phyloP scores from a whole-genome alignment of 176 grass and related monocot genomes.

The Cenchrus purpureus region DNA sequence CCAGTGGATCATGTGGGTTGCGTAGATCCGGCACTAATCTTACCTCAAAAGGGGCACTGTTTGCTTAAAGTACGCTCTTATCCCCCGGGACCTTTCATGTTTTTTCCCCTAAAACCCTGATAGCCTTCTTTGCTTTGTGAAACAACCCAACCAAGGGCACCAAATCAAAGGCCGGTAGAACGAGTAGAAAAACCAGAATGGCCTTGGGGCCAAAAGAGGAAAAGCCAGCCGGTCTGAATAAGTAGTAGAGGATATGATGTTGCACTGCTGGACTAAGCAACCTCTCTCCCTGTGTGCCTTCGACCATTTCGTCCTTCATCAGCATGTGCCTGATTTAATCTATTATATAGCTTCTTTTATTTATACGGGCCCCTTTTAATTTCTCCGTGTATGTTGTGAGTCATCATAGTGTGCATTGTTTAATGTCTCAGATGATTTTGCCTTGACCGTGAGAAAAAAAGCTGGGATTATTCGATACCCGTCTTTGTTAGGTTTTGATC shows the following conservation, averaged over 20 bases:
- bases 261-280: constrained; percentile 56
- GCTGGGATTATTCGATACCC: neutral
- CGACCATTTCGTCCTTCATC: neutral
- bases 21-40: constrained; percentile 86
- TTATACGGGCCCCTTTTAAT: neutral
- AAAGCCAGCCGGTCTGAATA: constrained; percentile 18
- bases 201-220: constrained; percentile 29
- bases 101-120: constrained; percentile 40
- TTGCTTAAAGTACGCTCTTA: constrained; percentile 52
- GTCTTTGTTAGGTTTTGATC: neutral
- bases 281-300: neutral
- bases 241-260: neutral
- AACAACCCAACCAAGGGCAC: constrained; percentile 21
- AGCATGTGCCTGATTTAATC: constrained; percentile 33
- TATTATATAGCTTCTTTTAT: neutral
- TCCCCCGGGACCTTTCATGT: neutral
- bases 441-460: constrained; percentile 28
- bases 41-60: constrained; percentile 58
- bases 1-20: constrained; percentile 67
- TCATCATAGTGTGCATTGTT: constrained; percentile 4
- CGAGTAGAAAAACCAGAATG: constrained; percentile 15
- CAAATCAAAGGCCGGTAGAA: constrained; percentile 5
- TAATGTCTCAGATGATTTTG: constrained; percentile 37
- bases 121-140: constrained; percentile 41
- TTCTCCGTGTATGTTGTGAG: neutral